phyloP scores from a whole-genome alignment of 2,329 filamentous ascomycete genomes.

The Fusarium coicis region DNA sequence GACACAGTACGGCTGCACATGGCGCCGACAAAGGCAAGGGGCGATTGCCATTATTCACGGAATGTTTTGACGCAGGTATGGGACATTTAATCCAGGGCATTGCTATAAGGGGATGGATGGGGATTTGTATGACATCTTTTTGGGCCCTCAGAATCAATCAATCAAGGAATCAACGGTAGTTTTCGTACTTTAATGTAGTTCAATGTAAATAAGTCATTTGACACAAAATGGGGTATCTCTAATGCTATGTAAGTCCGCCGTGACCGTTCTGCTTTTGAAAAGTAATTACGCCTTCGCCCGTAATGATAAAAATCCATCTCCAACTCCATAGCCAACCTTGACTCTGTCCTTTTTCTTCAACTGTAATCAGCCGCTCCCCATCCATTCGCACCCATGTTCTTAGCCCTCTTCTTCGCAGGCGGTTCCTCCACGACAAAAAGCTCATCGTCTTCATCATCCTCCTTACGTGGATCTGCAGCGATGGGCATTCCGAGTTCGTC shows the following conservation, averaged over 20 bases:
- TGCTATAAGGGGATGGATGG: background rate
- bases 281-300: constrained; percentile 10
- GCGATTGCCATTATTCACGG: background rate
- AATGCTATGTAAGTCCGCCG: constrained; percentile 24
- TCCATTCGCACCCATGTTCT: background rate
- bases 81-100: background rate
- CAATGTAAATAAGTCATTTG: constrained; percentile 1
- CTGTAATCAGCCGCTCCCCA: constrained; percentile 6
- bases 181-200: background rate
- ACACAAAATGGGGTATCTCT: constrained; percentile 37
- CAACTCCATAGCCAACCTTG: background rate
- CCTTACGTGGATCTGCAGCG: background rate
- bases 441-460: constrained; percentile 36
- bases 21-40: too few species aligned
- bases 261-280: constrained; percentile 12
- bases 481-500: background rate
- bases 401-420: constrained; percentile 16
- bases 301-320: background rate
- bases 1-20: too few species aligned
- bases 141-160: background rate
- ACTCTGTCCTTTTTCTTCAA: background rate
- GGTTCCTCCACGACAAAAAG: constrained; percentile 47
- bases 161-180: background rate
- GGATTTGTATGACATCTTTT: background rate
- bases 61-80: background rate